Percentiles rank a stretch among this genome's conserved stretches.
Evolutionary conservation across 1,284 basidiomycete species (phyloP).

Genomic region (Phylloporus sp.): DNA sequence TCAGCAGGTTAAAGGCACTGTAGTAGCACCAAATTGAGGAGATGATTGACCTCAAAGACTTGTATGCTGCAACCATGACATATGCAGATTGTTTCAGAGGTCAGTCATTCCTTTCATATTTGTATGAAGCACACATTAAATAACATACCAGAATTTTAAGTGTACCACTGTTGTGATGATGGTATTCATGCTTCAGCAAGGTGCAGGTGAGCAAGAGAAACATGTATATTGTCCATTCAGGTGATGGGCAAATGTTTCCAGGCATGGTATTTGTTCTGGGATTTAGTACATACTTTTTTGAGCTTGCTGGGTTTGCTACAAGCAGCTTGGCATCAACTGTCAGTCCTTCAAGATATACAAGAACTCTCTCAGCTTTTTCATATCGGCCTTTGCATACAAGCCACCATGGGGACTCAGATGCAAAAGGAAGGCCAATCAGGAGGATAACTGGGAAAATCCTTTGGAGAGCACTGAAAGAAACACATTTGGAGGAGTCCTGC

Average conservation of each 20-base stretch:
- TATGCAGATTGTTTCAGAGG: slow-evolving; percentile 35
- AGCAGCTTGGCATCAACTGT: no score
- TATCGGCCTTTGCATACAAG: slow-evolving; percentile 55
- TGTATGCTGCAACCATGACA: no score
- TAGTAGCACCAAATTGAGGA: slow-evolving; percentile 37
- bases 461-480: slow-evolving; percentile 28
- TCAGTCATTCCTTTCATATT: slow-evolving; percentile 2
- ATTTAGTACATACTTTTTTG: slow-evolving; percentile 29
- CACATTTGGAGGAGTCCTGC: background rate
- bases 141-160: slow-evolving; percentile 23
- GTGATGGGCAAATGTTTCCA: no score
- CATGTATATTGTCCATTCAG: no score
- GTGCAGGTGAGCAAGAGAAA: slow-evolving; percentile 28
- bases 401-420: slow-evolving; percentile 69
- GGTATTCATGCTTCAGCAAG: slow-evolving; percentile 37
- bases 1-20: slow-evolving; percentile 18
- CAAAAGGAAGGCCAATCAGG: slow-evolving; percentile 39
- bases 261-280: slow-evolving; percentile 30
- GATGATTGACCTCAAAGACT: slow-evolving; percentile 27
- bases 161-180: slow-evolving; percentile 37
- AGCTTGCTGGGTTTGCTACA: slow-evolving; percentile 35
- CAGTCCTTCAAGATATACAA: slow-evolving; percentile 41
- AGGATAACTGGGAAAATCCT: slow-evolving; percentile 35
- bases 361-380: slow-evolving; percentile 52
- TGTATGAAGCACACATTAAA: background rate